phyloP scores from a whole-genome alignment of 768 basidiomycete species.

The Tylopilus vinaceipallidus region DNA sequence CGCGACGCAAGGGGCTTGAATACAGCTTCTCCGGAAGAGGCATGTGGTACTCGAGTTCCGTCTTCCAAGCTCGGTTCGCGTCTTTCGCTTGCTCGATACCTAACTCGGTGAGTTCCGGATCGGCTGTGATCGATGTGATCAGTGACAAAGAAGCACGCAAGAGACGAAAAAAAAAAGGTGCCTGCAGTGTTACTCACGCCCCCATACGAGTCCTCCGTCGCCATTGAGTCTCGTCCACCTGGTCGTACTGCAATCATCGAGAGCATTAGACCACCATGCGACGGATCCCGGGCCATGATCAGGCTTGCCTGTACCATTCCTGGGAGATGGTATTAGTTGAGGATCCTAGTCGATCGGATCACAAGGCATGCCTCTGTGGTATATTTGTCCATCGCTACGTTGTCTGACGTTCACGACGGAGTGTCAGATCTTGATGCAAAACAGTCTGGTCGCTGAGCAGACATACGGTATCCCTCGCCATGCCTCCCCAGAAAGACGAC shows the following conservation, averaged over 20 bases:
- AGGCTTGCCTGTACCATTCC: slow-evolving; percentile 60
- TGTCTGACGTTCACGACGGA: slow-evolving; percentile 58
- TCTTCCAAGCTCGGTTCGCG: slow-evolving; percentile 46
- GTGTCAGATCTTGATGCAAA: slow-evolving; percentile 41
- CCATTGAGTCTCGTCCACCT: slow-evolving; percentile 63
- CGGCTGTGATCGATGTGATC: slow-evolving; percentile 42
- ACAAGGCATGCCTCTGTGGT: slow-evolving; percentile 40
- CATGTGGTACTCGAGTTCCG: slow-evolving; percentile 40
- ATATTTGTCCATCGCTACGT: slow-evolving; percentile 66
- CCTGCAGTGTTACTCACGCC: slow-evolving; percentile 48
- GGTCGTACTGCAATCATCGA: background rate
- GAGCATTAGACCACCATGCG: background rate
- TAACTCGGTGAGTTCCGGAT: slow-evolving; percentile 58
- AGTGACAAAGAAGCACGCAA: too few species aligned
- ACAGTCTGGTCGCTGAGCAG: background rate
- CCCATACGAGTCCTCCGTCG: slow-evolving; percentile 69
- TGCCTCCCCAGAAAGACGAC: slow-evolving; percentile 66
- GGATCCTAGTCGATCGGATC: background rate
- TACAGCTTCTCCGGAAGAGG: slow-evolving; percentile 57
- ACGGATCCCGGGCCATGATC: background rate
- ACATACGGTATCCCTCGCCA: slow-evolving; percentile 71
- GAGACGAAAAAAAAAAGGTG: too few species aligned
- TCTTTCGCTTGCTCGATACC: slow-evolving; percentile 56
- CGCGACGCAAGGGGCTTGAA: slow-evolving; percentile 61
- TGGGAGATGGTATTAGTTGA: slow-evolving; percentile 12